A percentile compares a stretch with the other conserved stretches of the same genome.
These are phyloP conservation scores for Hortaea werneckii DNA, from an alignment of 2,329 filamentous ascomycete genomes.

Conservation along the genomic window DNA sequence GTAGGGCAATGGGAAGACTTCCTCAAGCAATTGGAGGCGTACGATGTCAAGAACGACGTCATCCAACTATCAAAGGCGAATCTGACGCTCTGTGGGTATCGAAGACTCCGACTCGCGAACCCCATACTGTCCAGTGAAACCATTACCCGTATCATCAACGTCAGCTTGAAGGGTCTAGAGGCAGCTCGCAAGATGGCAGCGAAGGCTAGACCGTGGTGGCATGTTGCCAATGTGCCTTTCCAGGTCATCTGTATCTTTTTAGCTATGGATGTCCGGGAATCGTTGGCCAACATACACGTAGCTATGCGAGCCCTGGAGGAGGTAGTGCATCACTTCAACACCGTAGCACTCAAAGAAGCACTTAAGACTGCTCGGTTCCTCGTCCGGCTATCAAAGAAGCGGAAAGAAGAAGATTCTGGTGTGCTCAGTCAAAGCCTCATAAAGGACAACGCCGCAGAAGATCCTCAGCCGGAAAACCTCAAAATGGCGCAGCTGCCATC, in stretches of 20 bases:
- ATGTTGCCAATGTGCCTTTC: constrained; percentile 50
- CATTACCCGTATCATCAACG: constrained; percentile 38
- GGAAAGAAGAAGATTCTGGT: constrained; percentile 38
- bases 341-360: constrained; percentile 38
- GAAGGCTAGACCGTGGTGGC: constrained; percentile 45
- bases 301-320: constrained; percentile 36
- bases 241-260: constrained; percentile 48
- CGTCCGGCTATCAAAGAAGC: constrained; percentile 41
- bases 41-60: constrained; percentile 21
- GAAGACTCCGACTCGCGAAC: constrained; percentile 43
- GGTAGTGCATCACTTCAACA: constrained; percentile 22
- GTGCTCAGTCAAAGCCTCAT: constrained; percentile 20
- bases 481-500: not conserved
- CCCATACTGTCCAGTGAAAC: constrained; percentile 34
- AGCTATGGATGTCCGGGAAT: constrained; percentile 44
- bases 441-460: constrained; percentile 9
- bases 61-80: constrained; percentile 40
- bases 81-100: constrained; percentile 45
- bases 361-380: constrained; percentile 46
- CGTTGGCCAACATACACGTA: constrained; percentile 38
- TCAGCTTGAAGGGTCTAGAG: constrained; percentile 37
- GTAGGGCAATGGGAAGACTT: constrained; percentile 25
- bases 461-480: constrained; percentile 12
- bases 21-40: constrained; percentile 20
- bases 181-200: constrained; percentile 39